phyloP scores from a whole-genome alignment of 2,329 filamentous ascomycete species.

The Aspergillus nomiae region DNA sequence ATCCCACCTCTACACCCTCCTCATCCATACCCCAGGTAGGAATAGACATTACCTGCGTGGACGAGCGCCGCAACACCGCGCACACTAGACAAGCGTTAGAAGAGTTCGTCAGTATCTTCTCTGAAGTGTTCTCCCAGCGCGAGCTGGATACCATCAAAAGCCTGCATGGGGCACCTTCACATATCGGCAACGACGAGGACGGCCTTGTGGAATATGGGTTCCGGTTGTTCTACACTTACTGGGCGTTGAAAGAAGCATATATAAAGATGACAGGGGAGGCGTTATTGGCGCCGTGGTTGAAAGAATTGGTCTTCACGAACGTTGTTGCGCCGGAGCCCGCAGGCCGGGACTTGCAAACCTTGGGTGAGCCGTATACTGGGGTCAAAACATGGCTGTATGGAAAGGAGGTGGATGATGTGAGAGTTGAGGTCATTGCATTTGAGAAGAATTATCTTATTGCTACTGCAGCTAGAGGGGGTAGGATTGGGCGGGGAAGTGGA shows the following conservation, averaged over 20 bases:
- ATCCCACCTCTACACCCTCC: conserved; percentile 11
- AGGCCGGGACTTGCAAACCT: conserved; percentile 18
- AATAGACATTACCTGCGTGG: conserved; percentile 64
- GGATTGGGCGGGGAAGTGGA: conserved; percentile 26
- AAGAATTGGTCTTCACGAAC: conserved; percentile 61
- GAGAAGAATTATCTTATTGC: conserved; percentile 62
- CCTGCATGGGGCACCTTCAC: conserved; percentile 27
- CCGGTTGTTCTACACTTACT: conserved; percentile 65
- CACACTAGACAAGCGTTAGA: conserved; percentile 54
- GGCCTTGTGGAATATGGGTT: conserved; percentile 57
- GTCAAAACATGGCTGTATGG: conserved; percentile 55
- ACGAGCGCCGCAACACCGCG: conserved; percentile 56
- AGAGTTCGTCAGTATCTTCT: conserved; percentile 62
- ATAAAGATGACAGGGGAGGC: conserved; percentile 69
- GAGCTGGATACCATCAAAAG: conserved; percentile 59
- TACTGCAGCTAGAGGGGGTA: conserved; percentile 51
- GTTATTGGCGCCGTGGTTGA: conserved; percentile 62
- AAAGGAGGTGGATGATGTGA: conserved; percentile 52
- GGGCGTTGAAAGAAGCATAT: conserved; percentile 67
- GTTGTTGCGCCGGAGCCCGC: conserved; percentile 52
- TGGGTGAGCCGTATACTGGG: conserved; percentile 40
- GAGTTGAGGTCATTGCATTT: conserved; percentile 60
- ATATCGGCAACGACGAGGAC: conserved; percentile 17
- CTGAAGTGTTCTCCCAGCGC: conserved; percentile 59
- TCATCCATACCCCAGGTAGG: conserved; percentile 49